These are phyloP conservation scores for Sapria himalayana DNA, from an alignment of 345 rosid genomes.

Conservation along the genomic window DNA sequence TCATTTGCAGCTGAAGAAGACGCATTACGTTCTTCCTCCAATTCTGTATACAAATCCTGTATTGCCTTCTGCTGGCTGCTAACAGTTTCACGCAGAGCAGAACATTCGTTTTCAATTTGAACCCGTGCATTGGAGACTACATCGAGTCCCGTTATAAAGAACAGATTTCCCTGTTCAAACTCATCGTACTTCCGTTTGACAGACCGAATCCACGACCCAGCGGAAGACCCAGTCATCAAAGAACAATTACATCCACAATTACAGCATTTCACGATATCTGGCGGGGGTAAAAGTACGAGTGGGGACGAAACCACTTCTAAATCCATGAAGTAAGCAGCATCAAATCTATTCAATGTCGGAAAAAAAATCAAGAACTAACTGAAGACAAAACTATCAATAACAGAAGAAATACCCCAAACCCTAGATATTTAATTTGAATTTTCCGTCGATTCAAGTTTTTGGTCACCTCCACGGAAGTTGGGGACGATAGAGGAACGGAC, in stretches of 20 bases:
- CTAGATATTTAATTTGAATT: no score
- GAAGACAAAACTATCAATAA: no score
- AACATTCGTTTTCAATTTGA: slow-evolving; percentile 59
- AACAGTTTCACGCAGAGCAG: slow-evolving; percentile 55
- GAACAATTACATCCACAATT: slow-evolving; percentile 51
- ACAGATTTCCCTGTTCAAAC: slow-evolving; percentile 26
- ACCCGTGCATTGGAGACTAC: slow-evolving; percentile 36
- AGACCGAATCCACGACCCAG: slow-evolving; percentile 33
- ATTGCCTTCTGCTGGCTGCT: slow-evolving; percentile 50
- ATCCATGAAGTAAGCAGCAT: slow-evolving; percentile 28
- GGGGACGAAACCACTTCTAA: slow-evolving; percentile 14
- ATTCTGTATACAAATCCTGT: slow-evolving; percentile 41
- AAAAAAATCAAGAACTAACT: no score
- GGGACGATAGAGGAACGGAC: no score
- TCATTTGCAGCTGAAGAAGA: slow-evolving; percentile 84
- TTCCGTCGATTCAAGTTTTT: no score
- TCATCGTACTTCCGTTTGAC: slow-evolving; percentile 55
- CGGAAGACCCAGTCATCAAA: slow-evolving; percentile 9
- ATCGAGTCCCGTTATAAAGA: slow-evolving; percentile 34
- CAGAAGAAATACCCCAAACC: no score
- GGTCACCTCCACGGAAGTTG: no score
- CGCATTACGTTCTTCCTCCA: slow-evolving; percentile 94
- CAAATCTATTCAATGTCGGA: no score
- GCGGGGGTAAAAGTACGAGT: slow-evolving; percentile 6
- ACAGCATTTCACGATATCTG: slow-evolving; percentile 25